A percentile compares a stretch with the other conserved stretches of the same genome.
Evolutionary conservation across 306 rosid genomes (phyloP).

Genomic region (Citrullus mucosospermus): DNA sequence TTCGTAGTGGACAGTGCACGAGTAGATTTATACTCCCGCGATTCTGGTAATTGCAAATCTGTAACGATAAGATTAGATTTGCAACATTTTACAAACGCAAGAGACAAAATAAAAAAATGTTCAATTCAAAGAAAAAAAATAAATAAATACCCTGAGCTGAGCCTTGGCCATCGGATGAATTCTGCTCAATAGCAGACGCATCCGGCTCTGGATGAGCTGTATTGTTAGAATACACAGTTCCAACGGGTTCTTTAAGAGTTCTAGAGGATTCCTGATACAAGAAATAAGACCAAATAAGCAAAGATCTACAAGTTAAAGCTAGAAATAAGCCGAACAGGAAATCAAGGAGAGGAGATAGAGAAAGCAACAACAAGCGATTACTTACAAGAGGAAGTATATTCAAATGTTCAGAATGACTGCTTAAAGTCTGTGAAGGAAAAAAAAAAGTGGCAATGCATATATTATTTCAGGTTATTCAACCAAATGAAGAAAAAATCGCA

Average conservation of each 20-base stretch:
- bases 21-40: conserved; percentile 52
- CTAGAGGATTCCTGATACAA: conserved; percentile 43
- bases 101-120: not conserved
- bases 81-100: not conserved
- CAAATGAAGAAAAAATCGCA: not conserved
- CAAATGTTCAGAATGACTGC: conserved; percentile 45
- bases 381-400: conserved; percentile 80
- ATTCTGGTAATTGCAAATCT: conserved; percentile 31
- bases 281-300: conserved; percentile 4
- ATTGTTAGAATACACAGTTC: conserved; percentile 45
- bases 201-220: conserved; percentile 12
- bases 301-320: not conserved
- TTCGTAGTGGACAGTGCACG: conserved; percentile 53
- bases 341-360: not conserved
- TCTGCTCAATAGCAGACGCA: not conserved
- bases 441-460: not conserved
- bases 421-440: conserved; percentile 34
- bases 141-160: conserved; percentile 29
- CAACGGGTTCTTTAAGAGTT: conserved; percentile 45
- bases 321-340: not conserved
- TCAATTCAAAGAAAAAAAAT: not conserved
- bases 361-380: not conserved
- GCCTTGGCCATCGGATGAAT: conserved; percentile 12
- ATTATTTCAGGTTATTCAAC: not conserved
- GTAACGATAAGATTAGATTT: not conserved